Evolutionary conservation across 2,329 filamentous ascomycete species (phyloP).

Genomic region (Fusarium nelsonii): DNA sequence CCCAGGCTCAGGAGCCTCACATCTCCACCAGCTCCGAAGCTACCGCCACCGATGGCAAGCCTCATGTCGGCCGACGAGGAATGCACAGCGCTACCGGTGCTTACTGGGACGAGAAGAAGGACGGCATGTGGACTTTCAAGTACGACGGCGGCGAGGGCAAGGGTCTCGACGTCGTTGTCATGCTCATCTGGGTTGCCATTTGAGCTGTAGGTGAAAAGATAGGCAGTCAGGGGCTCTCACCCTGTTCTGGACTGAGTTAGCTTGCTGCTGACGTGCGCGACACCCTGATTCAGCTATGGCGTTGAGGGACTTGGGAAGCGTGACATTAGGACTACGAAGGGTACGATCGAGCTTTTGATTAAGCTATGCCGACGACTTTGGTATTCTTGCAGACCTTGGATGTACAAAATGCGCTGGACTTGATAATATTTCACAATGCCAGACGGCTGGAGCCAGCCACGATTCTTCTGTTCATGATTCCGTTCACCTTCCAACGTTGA

Average conservation of each 20-base stretch:
- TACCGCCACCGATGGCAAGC: slow-evolving; percentile 72
- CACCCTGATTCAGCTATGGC: slow-evolving; percentile 47
- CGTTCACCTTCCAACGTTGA: slow-evolving; percentile 3
- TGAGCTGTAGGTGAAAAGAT: slow-evolving; percentile 50
- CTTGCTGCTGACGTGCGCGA: slow-evolving; percentile 35
- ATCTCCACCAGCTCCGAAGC: slow-evolving; percentile 67
- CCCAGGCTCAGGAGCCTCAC: slow-evolving; percentile 63
- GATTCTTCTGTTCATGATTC: slow-evolving; percentile 13
- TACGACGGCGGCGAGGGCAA: slow-evolving; percentile 77
- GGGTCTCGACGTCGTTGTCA: slow-evolving; percentile 77
- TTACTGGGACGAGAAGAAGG: slow-evolving; percentile 91
- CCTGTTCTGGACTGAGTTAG: slow-evolving; percentile 23
- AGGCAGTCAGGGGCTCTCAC: slow-evolving; percentile 15
- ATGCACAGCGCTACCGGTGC: slow-evolving; percentile 90
- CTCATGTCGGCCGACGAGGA: slow-evolving; percentile 85
- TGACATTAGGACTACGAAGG: slow-evolving; percentile 45
- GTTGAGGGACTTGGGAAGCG: slow-evolving; percentile 48
- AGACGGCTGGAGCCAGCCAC: slow-evolving; percentile 26
- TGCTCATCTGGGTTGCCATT: slow-evolving; percentile 82
- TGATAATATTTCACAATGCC: slow-evolving; percentile 34
- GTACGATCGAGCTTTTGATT: slow-evolving; percentile 43
- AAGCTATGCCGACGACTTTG: slow-evolving; percentile 39
- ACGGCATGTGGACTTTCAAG: slow-evolving; percentile 92
- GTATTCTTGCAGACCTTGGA: slow-evolving; percentile 47
- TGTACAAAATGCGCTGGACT: slow-evolving; percentile 46